These are phyloP conservation scores for Dovyalis caffra DNA, from an alignment of 345 rosid genomes.

Conservation along the genomic window DNA sequence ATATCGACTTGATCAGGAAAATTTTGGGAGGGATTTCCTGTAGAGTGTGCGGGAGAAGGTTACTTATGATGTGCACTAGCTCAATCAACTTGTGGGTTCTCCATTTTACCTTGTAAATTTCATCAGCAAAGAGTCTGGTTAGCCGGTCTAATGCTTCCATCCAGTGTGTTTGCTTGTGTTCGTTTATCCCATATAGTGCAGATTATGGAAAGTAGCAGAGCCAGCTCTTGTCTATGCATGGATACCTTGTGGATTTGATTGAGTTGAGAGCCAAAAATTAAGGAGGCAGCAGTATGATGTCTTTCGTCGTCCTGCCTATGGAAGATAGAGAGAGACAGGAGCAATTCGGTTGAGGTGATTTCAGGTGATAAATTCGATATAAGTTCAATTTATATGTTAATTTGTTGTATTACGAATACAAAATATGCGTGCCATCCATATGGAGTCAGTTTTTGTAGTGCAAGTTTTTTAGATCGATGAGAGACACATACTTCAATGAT, in stretches of 20 bases:
- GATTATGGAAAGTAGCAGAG: conserved; percentile 30
- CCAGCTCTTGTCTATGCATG: conserved; percentile 27
- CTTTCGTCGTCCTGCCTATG: conserved; percentile 12
- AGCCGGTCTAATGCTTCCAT: conserved; percentile 40
- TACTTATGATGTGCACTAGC: conserved; percentile 20
- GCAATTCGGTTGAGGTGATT: conserved; percentile 32
- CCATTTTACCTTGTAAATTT: conserved; percentile 38
- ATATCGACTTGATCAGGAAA: conserved; percentile 30
- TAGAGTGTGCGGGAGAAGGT: conserved; percentile 28
- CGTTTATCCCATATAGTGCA: conserved; percentile 29
- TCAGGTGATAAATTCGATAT: conserved; percentile 52
- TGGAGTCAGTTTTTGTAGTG: conserved; percentile 33
- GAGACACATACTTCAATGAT: conserved; percentile 15
- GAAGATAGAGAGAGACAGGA: conserved; percentile 30
- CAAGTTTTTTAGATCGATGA: conserved; percentile 37
- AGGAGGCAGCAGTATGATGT: conserved; percentile 19
- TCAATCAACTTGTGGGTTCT: conserved; percentile 38
- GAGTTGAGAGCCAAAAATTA: conserved; percentile 13
- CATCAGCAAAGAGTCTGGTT: conserved; percentile 25
- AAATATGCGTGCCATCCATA: conserved; percentile 20
- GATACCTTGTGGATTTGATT: conserved; percentile 26
- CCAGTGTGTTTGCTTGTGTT: conserved; percentile 46
- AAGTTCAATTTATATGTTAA: conserved; percentile 36
- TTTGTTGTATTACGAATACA: conserved; percentile 35
- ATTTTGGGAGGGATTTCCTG: conserved; percentile 29